These are phyloP conservation scores for Nicotiana tabacum DNA, from an alignment of 257 asterid species.

Conservation along the genomic window DNA sequence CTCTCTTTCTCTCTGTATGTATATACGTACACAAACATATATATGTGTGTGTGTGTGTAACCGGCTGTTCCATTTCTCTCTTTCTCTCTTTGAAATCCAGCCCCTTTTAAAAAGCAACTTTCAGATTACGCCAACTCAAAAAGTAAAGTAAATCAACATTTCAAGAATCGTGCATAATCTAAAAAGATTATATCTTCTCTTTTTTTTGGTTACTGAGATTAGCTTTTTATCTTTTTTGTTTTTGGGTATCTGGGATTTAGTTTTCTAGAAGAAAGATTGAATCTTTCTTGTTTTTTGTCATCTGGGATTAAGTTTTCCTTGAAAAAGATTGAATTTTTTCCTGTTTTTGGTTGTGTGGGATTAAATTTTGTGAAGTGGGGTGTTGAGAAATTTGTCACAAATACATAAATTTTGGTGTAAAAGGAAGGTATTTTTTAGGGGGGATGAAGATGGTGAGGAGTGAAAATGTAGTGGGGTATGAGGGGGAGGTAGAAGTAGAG, in stretches of 20 bases:
- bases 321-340: background rate
- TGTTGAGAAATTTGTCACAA: background rate
- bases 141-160: background rate
- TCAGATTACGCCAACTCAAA: background rate
- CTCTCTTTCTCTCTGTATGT: background rate
- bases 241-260: conserved; percentile 3
- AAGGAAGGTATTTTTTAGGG: background rate
- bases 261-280: background rate
- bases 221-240: background rate
- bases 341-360: conserved; percentile 1
- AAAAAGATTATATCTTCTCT: background rate
- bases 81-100: background rate
- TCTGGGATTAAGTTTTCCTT: background rate
- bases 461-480: conserved; percentile 7
- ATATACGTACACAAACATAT: background rate
- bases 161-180: background rate
- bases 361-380: background rate
- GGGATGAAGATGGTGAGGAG: background rate
- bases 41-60: background rate
- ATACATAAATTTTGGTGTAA: background rate
- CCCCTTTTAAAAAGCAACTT: background rate
- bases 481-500: background rate
- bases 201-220: background rate
- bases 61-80: background rate
- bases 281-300: background rate